A percentile compares a stretch with the other conserved stretches of the same genome.
Evolutionary conservation across 1,284 basidiomycete genomes (phyloP).

Genomic region (Leccinum subspadiceum): DNA sequence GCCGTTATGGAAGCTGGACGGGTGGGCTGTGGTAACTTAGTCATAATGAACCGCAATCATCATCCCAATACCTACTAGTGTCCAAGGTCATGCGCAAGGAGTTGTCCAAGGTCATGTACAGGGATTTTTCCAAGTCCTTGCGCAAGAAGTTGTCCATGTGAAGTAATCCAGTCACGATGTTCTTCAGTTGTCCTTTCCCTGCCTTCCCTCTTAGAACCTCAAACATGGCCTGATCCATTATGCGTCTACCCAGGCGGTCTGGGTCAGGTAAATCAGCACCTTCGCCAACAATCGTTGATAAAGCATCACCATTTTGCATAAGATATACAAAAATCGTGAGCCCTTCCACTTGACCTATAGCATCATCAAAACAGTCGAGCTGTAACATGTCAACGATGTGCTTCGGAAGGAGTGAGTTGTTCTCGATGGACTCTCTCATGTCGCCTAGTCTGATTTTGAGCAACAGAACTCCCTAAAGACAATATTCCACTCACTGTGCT

Average conservation of each 20-base stretch:
- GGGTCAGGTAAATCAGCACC: neutral
- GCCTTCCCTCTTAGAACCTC: neutral
- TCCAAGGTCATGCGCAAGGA: neutral
- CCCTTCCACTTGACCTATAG: neutral
- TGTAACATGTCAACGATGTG: neutral
- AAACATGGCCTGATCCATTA: neutral
- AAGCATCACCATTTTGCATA: neutral
- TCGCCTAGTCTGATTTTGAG: slow-evolving; percentile 10
- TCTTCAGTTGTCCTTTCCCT: neutral
- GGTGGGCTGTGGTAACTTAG: neutral
- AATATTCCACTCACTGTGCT: no score
- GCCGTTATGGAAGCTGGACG: neutral
- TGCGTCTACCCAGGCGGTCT: neutral
- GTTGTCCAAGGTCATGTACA: neutral
- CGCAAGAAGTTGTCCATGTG: neutral
- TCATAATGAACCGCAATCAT: neutral
- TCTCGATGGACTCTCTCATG: slow-evolving; percentile 8
- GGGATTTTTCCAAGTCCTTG: no score
- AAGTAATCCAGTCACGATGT: neutral
- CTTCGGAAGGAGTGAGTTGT: neutral
- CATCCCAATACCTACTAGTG: neutral
- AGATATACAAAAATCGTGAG: neutral
- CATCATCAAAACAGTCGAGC: neutral
- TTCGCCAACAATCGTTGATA: neutral
- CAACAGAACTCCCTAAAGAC: no score